Base-by-base conservation (phyloP, 257 asterid species). In the Mitragyna speciosa region DNA sequence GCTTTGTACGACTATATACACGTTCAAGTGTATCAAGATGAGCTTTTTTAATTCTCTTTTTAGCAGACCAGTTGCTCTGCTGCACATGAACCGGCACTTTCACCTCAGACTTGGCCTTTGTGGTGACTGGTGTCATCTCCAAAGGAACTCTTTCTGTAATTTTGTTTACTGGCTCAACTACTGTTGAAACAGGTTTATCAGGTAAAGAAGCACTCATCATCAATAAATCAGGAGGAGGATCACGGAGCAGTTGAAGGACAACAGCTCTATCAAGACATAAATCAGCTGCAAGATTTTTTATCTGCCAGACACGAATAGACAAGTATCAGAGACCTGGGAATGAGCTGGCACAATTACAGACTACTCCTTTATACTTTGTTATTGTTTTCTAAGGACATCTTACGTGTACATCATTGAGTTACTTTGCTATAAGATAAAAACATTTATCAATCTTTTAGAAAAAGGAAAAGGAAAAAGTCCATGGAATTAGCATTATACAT, bases 121-220 rank as follows among this genome's bases (percentile, higher is more conserved):
- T 73, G 48, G 72, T 78, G 28, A 76, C 75, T 72, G 71, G 30
- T 12, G 45, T 67, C 51, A 80, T 80, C 89, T 89, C 92, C 79
- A 75, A 54, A 12, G 88, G 82, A 79, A 66, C 74, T 70, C 82
- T 66, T 85, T 85, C 92, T 51, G 75, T 83, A 10, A 56, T 82
- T 76, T 82, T 72, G 83, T 85, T 83, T 49, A 58, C 89, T 4
- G 93, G 89, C 73, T 87, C 89, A 76, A 70, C 39, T 77, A 82
- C 69, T 59, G 77, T 70, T 66, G 93, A 64, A 67, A 79, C 83
- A 30, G 97, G 98, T 76, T 90, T 89, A 81, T 95, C 97, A 5
- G 98, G 97, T 72, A 95, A 87, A 65, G 95, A 81, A 76, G 93
- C 97, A 86, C 97, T 90, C 96, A 95, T 30, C 91, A 92, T 85